Percentiles rank a stretch among this genome's conserved stretches.
Conservation (phyloP, 768 basidiomycete genomes). For the Lactarius trivialis region DNA sequence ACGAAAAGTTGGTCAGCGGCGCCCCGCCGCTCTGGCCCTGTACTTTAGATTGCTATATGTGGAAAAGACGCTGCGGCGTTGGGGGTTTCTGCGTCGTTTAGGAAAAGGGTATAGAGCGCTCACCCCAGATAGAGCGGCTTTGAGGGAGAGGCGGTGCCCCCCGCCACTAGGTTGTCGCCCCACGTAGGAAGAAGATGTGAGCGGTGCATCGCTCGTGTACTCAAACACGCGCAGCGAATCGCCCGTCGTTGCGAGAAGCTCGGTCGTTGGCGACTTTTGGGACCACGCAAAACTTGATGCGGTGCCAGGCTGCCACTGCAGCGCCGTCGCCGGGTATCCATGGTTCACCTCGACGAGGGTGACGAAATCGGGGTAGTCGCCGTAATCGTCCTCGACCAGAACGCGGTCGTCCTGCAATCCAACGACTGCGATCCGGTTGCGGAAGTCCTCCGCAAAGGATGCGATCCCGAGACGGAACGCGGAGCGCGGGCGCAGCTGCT, state of each 20-base stretch:
- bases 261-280: constrained; percentile 58
- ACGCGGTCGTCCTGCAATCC: constrained; percentile 81
- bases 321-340: constrained; percentile 87
- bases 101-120: constrained; percentile 28
- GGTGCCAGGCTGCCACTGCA: constrained; percentile 87
- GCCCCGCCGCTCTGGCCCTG: constrained; percentile 79
- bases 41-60: constrained; percentile 74
- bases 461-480: constrained; percentile 81
- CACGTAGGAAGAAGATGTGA: constrained; percentile 57
- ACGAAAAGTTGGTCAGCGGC: constrained; percentile 93
- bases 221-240: constrained; percentile 93
- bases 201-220: constrained; percentile 61
- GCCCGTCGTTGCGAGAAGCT: constrained; percentile 88
- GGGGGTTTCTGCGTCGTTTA: constrained; percentile 8
- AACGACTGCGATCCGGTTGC: constrained; percentile 73
- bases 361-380: constrained; percentile 80
- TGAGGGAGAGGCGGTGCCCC: constrained; percentile 62
- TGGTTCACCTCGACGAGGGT: constrained; percentile 79
- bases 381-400: constrained; percentile 79
- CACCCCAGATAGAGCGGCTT: constrained; percentile 78
- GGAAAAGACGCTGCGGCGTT: not conserved
- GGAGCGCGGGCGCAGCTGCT: constrained; percentile 63
- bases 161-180: constrained; percentile 52
- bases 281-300: constrained; percentile 60
- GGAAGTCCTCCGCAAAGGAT: constrained; percentile 79